Base-by-base conservation (phyloP, 805 yeast genomes). In the Zygosaccharomyces bisporus region DNA sequence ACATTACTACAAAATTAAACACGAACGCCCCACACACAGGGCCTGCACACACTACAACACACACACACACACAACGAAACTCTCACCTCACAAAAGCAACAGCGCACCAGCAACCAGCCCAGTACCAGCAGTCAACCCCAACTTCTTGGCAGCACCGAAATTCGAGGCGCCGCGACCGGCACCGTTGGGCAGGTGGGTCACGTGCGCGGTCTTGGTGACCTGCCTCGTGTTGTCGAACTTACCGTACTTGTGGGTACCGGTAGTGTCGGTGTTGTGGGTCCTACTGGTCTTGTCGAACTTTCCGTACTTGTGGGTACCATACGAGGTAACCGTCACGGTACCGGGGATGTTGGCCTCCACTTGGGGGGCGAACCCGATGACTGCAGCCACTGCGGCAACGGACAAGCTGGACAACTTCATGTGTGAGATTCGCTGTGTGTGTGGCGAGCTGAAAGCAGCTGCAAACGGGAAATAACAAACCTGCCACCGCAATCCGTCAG, bases 171-270 rank as follows among this genome's bases (percentile, higher is more conserved):
- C 64, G 21, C 49, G 46, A 24, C 51, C 46, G 33, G 55, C 62
- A 42, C 43, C 57, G 43, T 57, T 58, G 20, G 43, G 52, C 17
- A 58, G 47, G 30, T 53, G 63, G 33, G 40, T 57, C 44, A 53
- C 56, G 33, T 51, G 56, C 55, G 52, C 39, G 13, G 67, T 52
- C 17, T 67, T 52, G 18, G 59, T 47, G 8, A 65, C 51, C 37
- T 63, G 54, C 27, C 55, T 53, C 37, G 65, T 62, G 58, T 73
- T 69, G 63, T 72, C 71, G 70, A 77, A 72, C 58, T 71, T 71
- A 53, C 86, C 86, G 52, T 69, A 70, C 50, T 64, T 73, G 69
- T 79, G 83, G 44, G 85, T 79, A 52, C 77, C 77, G 47, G 77
- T 65, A 12, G 66, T 27, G 50, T 58, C 52, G 4, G 74, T 50